phyloP scores from a whole-genome alignment of 2,329 filamentous ascomycete species.

The Fusarium longipes region DNA sequence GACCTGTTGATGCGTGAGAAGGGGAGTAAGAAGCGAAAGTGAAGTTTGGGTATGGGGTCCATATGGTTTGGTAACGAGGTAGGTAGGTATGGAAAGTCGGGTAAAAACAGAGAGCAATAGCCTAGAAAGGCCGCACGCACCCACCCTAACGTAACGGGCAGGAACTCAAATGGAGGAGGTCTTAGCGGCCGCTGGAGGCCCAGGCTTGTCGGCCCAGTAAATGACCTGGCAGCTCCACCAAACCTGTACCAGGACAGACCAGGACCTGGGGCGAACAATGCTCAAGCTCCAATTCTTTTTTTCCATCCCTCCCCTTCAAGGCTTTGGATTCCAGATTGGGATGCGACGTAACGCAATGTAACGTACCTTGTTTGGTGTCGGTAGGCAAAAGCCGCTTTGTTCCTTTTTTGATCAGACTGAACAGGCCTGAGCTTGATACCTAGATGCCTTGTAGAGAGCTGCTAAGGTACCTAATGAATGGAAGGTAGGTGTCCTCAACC shows the following conservation, averaged over 20 bases:
- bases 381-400: not conserved
- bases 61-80: not conserved
- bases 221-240: constrained; percentile 2
- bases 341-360: constrained; percentile 20
- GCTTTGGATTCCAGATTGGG: constrained; percentile 13
- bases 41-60: constrained; percentile 4
- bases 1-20: constrained; percentile 33
- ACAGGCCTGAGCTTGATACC: not conserved
- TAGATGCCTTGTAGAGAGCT: not conserved
- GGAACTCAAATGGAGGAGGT: constrained; percentile 22
- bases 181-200: constrained; percentile 30
- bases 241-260: constrained; percentile 5
- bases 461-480: no score
- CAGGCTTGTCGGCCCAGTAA: constrained; percentile 1
- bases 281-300: constrained; percentile 7
- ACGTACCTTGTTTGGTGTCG: constrained; percentile 2
- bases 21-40: constrained; percentile 23
- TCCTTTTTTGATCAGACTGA: not conserved
- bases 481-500: not conserved
- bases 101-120: constrained; percentile 9
- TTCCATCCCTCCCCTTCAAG: constrained; percentile 8
- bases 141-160: constrained; percentile 3
- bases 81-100: constrained; percentile 17
- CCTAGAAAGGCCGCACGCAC: constrained; percentile 3
- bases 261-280: constrained; percentile 5